phyloP scores from a whole-genome alignment of 768 basidiomycete species.

The Psilocybe azurescens region DNA sequence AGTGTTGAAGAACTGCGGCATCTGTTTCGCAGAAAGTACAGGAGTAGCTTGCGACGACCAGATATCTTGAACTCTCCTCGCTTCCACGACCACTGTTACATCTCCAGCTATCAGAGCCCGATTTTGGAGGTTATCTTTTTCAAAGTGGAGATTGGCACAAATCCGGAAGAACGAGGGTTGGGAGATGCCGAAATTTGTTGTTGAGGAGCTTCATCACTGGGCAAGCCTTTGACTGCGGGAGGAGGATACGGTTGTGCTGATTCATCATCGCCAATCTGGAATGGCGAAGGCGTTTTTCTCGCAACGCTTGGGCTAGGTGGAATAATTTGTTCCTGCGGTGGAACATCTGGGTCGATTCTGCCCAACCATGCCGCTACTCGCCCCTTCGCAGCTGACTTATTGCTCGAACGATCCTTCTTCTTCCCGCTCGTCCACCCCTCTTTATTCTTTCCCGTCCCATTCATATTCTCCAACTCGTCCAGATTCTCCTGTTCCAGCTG shows the following conservation, averaged over 20 bases:
- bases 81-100: slow-evolving; percentile 40
- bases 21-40: slow-evolving; percentile 14
- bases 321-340: slow-evolving; percentile 54
- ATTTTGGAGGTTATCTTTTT: slow-evolving; percentile 41
- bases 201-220: slow-evolving; percentile 8
- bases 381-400: slow-evolving; percentile 59
- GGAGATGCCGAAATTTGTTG: slow-evolving; percentile 45
- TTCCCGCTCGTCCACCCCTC: slow-evolving; percentile 29
- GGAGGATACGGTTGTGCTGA: slow-evolving; percentile 8
- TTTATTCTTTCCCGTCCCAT: slow-evolving; percentile 24
- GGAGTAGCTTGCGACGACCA: slow-evolving; percentile 34
- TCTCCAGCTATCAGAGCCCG: slow-evolving; percentile 20
- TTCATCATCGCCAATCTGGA: slow-evolving; percentile 14
- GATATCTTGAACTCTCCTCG: slow-evolving; percentile 42
- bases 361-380: slow-evolving; percentile 83
- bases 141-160: slow-evolving; percentile 66
- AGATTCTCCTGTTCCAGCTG: slow-evolving; percentile 18
- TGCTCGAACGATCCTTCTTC: slow-evolving; percentile 32
- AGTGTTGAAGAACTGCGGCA: slow-evolving; percentile 29
- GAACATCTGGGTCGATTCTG: slow-evolving; percentile 60
- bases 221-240: slow-evolving; percentile 4
- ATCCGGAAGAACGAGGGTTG: slow-evolving; percentile 79
- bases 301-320: slow-evolving; percentile 44
- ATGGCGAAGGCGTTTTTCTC: slow-evolving; percentile 13
- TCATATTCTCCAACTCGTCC: slow-evolving; percentile 19